Conservation (phyloP, 306 rosid genomes). For the Purshia tridentata region DNA sequence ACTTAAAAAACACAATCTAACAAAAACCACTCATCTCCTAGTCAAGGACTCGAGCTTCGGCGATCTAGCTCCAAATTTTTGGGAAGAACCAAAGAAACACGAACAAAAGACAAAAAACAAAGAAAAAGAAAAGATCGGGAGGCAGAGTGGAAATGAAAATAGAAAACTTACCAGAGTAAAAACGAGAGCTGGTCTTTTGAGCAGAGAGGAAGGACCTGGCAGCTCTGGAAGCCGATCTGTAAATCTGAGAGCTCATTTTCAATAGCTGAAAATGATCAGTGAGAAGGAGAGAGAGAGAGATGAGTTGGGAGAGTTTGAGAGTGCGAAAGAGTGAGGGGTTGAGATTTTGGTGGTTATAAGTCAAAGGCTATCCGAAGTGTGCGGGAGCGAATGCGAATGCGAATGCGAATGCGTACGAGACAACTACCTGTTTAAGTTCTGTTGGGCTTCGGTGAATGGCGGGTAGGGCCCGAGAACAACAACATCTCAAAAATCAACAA, state of each 20-base stretch:
- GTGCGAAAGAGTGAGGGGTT: not conserved
- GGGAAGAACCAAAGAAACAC: not conserved
- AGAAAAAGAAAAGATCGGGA: not conserved
- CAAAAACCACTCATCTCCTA: not conserved
- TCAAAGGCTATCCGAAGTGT: slow-evolving; percentile 5
- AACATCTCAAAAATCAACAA: not conserved
- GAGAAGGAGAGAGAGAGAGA: not conserved
- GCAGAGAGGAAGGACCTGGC: slow-evolving; percentile 73
- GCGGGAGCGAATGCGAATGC: not conserved
- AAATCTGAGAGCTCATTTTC: slow-evolving; percentile 62
- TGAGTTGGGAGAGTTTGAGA: not conserved
- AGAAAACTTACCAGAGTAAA: slow-evolving; percentile 46
- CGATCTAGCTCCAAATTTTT: slow-evolving; percentile 11
- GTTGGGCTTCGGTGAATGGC: not conserved
- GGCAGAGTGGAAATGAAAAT: not conserved
- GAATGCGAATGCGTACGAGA: not conserved
- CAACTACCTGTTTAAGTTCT: not conserved
- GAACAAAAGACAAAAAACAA: not conserved
- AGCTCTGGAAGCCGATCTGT: slow-evolving; percentile 71
- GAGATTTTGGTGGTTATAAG: not conserved
- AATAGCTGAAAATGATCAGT: not conserved
- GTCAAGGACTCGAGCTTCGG: not conserved
- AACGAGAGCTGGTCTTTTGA: slow-evolving; percentile 54
- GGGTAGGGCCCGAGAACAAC: too few species aligned
- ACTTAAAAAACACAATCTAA: not conserved